Percentiles rank a stretch among this genome's conserved stretches.
phyloP scores from a whole-genome alignment of 192 early-diverging fungal genomes.

The Coemansia sp. region DNA sequence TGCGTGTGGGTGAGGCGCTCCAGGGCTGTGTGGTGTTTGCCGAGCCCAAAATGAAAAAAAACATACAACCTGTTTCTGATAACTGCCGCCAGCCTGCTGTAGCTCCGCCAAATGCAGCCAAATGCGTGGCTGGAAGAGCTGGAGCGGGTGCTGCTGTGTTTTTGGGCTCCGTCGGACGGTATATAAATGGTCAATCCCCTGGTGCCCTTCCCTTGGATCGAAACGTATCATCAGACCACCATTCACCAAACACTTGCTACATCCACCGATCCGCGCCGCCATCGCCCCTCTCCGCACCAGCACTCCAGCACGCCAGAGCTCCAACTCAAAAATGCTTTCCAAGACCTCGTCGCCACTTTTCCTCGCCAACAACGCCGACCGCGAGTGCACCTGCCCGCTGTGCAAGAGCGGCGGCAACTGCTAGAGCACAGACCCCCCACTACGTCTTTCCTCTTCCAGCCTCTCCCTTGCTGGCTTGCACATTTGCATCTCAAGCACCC shows the following conservation, averaged over 20 bases:
- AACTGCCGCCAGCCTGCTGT: not conserved
- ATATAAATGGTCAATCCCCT: not conserved
- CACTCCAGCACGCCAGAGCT: not conserved
- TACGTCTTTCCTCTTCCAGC: too few relatives aligned
- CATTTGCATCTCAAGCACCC: not conserved
- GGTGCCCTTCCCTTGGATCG: not conserved
- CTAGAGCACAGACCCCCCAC: not conserved
- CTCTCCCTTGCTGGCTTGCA: too few relatives aligned
- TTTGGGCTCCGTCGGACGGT: not conserved
- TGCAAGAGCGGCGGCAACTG: conserved; percentile 11
- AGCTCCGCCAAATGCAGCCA: not conserved
- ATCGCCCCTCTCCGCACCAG: not conserved
- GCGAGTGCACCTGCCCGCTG: conserved; percentile 18
- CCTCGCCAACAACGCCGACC: conserved; percentile 1
- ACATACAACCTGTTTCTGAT: not conserved
- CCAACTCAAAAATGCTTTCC: conserved; percentile 3
- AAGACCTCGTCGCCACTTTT: not conserved
- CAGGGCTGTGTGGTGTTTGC: not conserved
- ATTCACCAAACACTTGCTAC: not conserved
- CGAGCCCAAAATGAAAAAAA: not conserved
- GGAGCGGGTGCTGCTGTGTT: not conserved
- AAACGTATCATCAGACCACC: not conserved
- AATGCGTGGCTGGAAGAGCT: not conserved
- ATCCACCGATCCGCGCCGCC: not conserved
- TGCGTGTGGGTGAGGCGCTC: not conserved